Base-by-base conservation (phyloP, 2,329 filamentous ascomycete species). In the Alternaria conjuncta region DNA sequence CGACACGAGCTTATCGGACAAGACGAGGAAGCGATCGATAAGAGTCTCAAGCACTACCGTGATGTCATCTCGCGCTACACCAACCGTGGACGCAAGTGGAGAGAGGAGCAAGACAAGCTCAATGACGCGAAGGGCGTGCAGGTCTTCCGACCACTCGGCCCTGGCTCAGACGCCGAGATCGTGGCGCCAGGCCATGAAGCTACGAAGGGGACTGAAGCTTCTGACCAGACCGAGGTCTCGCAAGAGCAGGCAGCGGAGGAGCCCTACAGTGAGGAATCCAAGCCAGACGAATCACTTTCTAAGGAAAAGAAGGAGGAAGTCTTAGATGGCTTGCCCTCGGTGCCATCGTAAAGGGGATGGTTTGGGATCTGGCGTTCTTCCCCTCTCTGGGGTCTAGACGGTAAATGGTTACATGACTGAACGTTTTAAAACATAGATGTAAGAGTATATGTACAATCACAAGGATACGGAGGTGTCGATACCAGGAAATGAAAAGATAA, bases 81-180 rank as follows among this genome's bases (percentile, higher is more conserved):
- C 57, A 70, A 82, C 12, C 75, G 82, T 56, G 93, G 94, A 8
- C 84, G 86, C 46, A 64, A 76, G 54, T 91, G 86, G 79, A 87
- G 93, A 62, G 73, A 83, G 57, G 63, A 80, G 66, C 82, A 90
- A 75, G 86, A 89, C 59, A 71, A 83, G 72, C 72, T 84, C 28
- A 87, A 90, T 60, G 78, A 83, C 61, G 73, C 79, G 49, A 72
- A 79, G 21, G 83, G 83, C 26, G 71, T 77, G 60, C 69, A 78
- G 43, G 64, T 82, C 8, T 80, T 70, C 56, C 68, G 63, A 15
- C 78, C 75, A 1, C 59, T 79, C 12, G 77, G 78, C 1, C 76
- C 76, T 25, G 77, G 73, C 9, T 71, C 74, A 12, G 61, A 69
- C 49, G 50, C 55, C 6, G 61, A 69, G 36, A 23, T 45, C 23